Conservation (phyloP, 2,329 filamentous ascomycete genomes). For the Fusarium avenaceum region DNA sequence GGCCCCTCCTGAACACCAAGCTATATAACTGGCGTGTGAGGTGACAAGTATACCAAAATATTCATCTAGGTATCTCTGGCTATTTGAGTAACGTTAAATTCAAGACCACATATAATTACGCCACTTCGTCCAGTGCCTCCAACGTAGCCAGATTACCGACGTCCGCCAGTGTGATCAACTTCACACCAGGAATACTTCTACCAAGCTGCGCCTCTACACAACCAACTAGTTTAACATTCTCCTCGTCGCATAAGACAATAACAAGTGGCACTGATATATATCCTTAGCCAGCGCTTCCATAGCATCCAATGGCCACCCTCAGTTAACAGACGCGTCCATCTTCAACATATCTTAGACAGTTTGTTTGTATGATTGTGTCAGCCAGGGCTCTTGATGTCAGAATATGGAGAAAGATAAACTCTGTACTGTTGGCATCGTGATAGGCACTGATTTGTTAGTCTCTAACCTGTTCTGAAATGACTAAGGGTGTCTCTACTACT, state of each 20-base stretch:
- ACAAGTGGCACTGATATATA: not conserved
- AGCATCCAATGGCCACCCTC: not conserved
- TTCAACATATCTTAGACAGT: not conserved
- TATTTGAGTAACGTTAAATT: no score
- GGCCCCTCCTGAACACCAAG: no score
- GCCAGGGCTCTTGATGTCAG: accelerated
- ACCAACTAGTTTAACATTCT: not conserved
- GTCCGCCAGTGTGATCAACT: not conserved
- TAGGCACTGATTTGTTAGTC: not conserved
- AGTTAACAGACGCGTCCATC: not conserved
- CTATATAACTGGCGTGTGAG: no score
- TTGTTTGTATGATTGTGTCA: accelerated
- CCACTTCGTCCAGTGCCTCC: accelerated
- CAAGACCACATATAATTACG: not conserved
- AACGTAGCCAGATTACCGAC: not conserved
- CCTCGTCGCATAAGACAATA: not conserved
- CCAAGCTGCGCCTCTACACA: not conserved
- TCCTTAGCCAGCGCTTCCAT: not conserved
- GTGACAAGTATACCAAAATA: no score
- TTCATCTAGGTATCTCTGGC: no score
- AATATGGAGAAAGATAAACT: not conserved
- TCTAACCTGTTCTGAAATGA: accelerated
- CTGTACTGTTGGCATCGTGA: not conserved
- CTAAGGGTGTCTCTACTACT: not conserved
- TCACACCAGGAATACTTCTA: accelerated